Evolutionary conservation across 495 filamentous ascomycete genomes (phyloP).

Genomic region (Ascobolus immersus): DNA sequence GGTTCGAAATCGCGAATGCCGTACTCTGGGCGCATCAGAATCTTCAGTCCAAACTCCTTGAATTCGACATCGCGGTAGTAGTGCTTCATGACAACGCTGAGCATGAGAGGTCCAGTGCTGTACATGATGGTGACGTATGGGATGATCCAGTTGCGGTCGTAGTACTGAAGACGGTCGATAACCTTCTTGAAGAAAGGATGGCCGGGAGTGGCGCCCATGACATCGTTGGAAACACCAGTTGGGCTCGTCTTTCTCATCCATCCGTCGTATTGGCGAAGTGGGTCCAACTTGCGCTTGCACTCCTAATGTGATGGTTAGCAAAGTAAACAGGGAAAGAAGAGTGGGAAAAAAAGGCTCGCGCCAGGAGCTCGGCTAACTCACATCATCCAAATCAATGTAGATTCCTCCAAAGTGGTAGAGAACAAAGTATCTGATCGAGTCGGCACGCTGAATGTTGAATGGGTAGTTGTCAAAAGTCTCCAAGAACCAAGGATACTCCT

Average conservation of each 20-base stretch:
- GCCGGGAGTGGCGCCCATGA: slow-evolving; percentile 53
- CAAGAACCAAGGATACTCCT: slow-evolving; percentile 68
- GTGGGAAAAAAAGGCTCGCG: slow-evolving; percentile 3
- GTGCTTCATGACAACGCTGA: slow-evolving; percentile 63
- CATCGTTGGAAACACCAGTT: slow-evolving; percentile 75
- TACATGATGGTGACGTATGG: slow-evolving; percentile 84
- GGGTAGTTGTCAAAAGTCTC: slow-evolving; percentile 57
- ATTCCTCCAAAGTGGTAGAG: slow-evolving; percentile 60
- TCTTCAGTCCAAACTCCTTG: slow-evolving; percentile 13
- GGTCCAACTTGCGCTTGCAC: slow-evolving; percentile 58
- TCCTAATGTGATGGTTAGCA: slow-evolving; percentile 24
- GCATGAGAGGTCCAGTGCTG: slow-evolving; percentile 58
- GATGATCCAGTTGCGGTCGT: slow-evolving; percentile 50
- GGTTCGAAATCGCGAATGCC: neutral
- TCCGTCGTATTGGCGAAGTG: slow-evolving; percentile 52
- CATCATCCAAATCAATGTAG: slow-evolving; percentile 77
- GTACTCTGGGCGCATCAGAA: slow-evolving; percentile 19
- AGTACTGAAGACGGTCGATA: slow-evolving; percentile 41
- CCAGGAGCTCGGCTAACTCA: slow-evolving; percentile 16
- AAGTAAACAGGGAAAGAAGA: slow-evolving; percentile 2
- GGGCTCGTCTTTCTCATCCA: slow-evolving; percentile 62
- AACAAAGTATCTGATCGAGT: slow-evolving; percentile 74
- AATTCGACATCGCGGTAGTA: slow-evolving; percentile 25
- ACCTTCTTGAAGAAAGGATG: slow-evolving; percentile 62
- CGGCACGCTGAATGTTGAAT: slow-evolving; percentile 64